Evolutionary conservation across 2,329 filamentous ascomycete species (phyloP).

Genomic region (Tolypocladium guangdongense): DNA sequence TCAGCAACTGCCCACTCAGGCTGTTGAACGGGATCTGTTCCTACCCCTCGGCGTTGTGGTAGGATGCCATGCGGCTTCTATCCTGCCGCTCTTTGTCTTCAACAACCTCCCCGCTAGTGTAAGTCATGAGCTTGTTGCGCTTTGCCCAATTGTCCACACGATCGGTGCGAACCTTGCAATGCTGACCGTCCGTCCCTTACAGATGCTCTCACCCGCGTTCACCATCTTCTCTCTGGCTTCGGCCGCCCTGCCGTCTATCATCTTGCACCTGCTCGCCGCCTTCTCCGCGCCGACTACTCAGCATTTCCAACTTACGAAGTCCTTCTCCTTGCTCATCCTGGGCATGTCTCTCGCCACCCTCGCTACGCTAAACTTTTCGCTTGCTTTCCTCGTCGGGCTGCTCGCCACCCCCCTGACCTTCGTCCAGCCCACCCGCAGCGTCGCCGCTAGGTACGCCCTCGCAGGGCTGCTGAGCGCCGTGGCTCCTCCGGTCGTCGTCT

Average conservation of each 20-base stretch:
- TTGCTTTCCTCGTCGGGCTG: conserved; percentile 76
- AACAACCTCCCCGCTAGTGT: conserved; percentile 61
- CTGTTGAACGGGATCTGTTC: conserved; percentile 54
- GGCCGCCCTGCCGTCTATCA: conserved; percentile 41
- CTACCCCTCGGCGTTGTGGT: conserved; percentile 65
- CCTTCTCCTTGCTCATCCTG: conserved; percentile 82
- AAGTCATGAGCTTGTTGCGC: conserved; percentile 20
- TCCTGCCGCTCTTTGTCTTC: conserved; percentile 77
- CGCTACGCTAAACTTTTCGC: conserved; percentile 90
- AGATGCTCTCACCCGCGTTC: conserved; percentile 53
- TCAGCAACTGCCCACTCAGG: conserved; percentile 4
- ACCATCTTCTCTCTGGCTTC: conserved; percentile 44
- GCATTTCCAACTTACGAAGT: conserved; percentile 71
- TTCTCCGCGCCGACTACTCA: conserved; percentile 48
- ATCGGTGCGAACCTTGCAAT: not conserved
- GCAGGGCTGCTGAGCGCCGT: conserved; percentile 45
- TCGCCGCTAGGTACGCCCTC: conserved; percentile 29
- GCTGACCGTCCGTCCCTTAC: conserved; percentile 1
- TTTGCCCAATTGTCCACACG: not conserved
- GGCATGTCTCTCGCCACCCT: conserved; percentile 88
- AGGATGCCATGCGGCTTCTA: conserved; percentile 62
- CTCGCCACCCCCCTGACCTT: conserved; percentile 73
- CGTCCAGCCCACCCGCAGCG: conserved; percentile 35
- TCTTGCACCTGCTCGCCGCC: conserved; percentile 43
- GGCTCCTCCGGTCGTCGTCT: conserved; percentile 49